phyloP scores from a whole-genome alignment of 768 basidiomycete species.

The Lyophyllum atratum region DNA sequence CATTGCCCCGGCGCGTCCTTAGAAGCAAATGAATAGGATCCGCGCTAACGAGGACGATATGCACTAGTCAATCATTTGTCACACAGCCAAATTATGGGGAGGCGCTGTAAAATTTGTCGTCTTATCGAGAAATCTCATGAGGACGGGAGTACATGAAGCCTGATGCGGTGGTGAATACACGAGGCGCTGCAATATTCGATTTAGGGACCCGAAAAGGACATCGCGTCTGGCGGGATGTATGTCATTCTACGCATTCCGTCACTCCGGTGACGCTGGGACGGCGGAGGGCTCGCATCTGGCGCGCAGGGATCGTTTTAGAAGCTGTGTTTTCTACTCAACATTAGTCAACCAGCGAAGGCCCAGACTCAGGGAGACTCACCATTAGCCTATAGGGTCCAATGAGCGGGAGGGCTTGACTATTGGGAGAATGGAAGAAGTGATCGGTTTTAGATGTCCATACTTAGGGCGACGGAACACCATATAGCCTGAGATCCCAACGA shows the following conservation, averaged over 20 bases:
- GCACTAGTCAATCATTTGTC: conserved; percentile 4
- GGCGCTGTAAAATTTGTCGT: background rate
- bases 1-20: background rate
- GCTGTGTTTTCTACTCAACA: background rate
- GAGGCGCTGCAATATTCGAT: background rate
- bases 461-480: background rate
- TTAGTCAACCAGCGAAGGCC: background rate
- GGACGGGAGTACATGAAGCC: background rate
- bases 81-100: background rate
- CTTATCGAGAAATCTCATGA: background rate
- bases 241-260: background rate
- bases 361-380: background rate
- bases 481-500: background rate
- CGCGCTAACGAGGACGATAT: background rate
- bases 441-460: background rate
- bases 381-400: background rate
- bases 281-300: background rate
- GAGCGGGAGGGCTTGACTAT: background rate
- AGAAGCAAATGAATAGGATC: background rate
- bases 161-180: background rate
- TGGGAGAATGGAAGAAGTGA: background rate
- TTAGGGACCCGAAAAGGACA: background rate
- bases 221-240: background rate
- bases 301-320: background rate
- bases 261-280: background rate